Evolutionary conservation across 192 early-diverging fungal species (phyloP).

Genomic region (Coemansia javaensis): DNA sequence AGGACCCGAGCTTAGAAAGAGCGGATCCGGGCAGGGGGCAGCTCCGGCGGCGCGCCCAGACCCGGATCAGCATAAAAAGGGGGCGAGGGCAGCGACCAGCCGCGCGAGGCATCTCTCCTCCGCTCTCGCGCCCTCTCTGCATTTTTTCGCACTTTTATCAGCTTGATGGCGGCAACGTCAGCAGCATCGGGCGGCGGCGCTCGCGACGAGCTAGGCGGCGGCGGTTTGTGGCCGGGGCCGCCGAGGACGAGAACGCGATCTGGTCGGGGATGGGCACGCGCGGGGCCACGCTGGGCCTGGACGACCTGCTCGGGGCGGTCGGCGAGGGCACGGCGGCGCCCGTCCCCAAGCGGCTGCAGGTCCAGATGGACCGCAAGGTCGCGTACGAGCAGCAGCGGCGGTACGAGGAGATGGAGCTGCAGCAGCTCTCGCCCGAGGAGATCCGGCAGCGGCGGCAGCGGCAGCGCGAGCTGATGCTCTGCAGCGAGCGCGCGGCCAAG

Average conservation of each 20-base stretch:
- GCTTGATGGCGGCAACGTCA: no score
- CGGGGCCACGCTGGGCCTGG: slow-evolving; percentile 66
- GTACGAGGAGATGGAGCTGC: slow-evolving; percentile 81
- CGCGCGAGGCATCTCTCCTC: no score
- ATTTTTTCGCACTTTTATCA: no score
- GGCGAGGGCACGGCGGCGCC: slow-evolving; percentile 53
- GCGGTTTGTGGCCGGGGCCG: slow-evolving; percentile 40
- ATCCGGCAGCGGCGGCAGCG: slow-evolving; percentile 64
- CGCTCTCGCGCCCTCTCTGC: no score
- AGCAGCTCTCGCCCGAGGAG: slow-evolving; percentile 78
- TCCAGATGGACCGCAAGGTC: no score
- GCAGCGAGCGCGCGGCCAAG: slow-evolving; percentile 87
- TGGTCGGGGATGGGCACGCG: slow-evolving; percentile 31
- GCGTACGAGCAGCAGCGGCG: slow-evolving; percentile 75
- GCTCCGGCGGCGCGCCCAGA: no score
- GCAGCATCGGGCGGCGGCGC: no score
- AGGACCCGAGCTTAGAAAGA: no score
- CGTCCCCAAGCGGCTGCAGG: slow-evolving; percentile 73
- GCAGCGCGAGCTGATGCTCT: slow-evolving; percentile 92
- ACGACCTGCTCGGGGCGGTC: slow-evolving; percentile 73
- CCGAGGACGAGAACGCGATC: slow-evolving; percentile 37
- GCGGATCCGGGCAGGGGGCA: no score
- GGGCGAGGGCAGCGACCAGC: no score
- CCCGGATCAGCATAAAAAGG: no score
- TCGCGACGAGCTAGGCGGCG: no score